Percentiles rank a stretch among this genome's conserved stretches.
Conservation (phyloP, 495 filamentous ascomycete species). For the Hapsidospora chrysogenum region DNA sequence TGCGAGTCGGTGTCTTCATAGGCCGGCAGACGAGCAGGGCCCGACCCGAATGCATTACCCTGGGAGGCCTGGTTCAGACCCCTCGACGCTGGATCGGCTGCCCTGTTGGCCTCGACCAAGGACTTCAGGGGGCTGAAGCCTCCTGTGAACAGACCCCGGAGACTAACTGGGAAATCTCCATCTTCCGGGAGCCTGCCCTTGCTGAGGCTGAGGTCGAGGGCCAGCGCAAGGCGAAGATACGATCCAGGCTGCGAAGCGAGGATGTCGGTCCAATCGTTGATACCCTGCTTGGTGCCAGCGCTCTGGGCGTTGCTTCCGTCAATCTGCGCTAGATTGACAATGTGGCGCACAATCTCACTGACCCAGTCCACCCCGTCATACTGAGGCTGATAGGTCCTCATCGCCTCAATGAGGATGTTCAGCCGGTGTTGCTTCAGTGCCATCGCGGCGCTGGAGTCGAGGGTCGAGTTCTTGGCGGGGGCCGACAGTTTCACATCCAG, state of each 20-base stretch:
- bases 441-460: background rate
- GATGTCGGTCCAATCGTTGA: conserved; percentile 18
- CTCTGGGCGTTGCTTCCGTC: conserved; percentile 6
- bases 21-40: background rate
- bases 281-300: conserved; percentile 2
- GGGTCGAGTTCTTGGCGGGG: conserved; percentile 8
- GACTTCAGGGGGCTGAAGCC: conserved; percentile 12
- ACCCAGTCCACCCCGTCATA: conserved; percentile 18
- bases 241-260: conserved; percentile 12
- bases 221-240: conserved; percentile 16
- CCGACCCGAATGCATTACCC: background rate
- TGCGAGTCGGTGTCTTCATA: background rate
- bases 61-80: no score
- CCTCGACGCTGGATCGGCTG: no score
- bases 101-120: background rate
- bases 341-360: conserved; percentile 16
- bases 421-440: conserved; percentile 16
- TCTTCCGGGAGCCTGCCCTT: conserved; percentile 14
- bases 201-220: conserved; percentile 16
- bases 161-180: conserved; percentile 13
- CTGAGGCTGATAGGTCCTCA: conserved; percentile 18
- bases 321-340: conserved; percentile 14
- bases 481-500: conserved; percentile 16
- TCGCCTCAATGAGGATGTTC: conserved; percentile 19
- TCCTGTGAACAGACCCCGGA: conserved; percentile 14